phyloP scores from a whole-genome alignment of 83 land plant species.

The Picea abies region DNA sequence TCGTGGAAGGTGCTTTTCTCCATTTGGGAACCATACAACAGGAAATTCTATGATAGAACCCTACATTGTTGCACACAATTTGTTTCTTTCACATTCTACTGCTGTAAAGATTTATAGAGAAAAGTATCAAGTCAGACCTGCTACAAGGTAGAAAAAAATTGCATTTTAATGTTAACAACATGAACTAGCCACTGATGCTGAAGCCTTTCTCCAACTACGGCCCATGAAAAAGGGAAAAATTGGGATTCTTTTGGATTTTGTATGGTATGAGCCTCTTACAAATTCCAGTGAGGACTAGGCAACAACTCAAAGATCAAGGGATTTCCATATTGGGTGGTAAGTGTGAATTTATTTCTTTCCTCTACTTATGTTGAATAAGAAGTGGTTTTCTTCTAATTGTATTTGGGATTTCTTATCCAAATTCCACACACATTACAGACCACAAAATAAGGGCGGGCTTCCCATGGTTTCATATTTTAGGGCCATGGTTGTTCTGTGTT shows the following conservation, averaged over 20 bases:
- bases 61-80: constrained; percentile 83
- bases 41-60: constrained; percentile 85
- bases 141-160: neutral
- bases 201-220: too few species aligned
- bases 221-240: too few species aligned
- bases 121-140: constrained; percentile 60
- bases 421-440: neutral
- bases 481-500: neutral
- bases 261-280: constrained; percentile 25
- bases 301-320: constrained; percentile 21
- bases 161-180: neutral
- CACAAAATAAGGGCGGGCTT: neutral
- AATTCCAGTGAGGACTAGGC: neutral
- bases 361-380: too few species aligned
- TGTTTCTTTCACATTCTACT: constrained; percentile 77
- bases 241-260: constrained; percentile 12
- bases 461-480: neutral
- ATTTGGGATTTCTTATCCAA: too few species aligned
- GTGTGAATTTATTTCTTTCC: neutral
- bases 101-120: constrained; percentile 79
- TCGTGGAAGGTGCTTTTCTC: constrained; percentile 65
- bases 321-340: constrained; percentile 27
- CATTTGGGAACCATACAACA: constrained; percentile 47
- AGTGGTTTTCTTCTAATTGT: too few species aligned
- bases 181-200: neutral